Evolutionary conservation across 1,284 basidiomycete genomes (phyloP).

Genomic region (Anthracocystis walkeri): DNA sequence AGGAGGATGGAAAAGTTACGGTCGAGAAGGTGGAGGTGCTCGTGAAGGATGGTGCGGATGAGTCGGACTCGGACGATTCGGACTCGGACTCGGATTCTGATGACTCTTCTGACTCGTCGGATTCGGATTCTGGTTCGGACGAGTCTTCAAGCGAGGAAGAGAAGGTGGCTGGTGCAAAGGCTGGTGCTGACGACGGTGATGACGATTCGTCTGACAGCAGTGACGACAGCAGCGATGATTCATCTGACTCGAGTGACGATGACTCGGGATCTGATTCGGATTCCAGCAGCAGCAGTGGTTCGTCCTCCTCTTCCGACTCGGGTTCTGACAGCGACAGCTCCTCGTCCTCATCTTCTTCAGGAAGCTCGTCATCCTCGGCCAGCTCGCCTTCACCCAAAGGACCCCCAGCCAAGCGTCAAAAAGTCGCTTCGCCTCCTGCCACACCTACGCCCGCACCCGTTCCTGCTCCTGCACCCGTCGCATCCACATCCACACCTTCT

Average conservation of each 20-base stretch:
- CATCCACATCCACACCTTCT: conserved; percentile 26
- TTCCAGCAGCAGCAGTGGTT: conserved; percentile 15
- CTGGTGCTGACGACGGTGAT: conserved; percentile 15
- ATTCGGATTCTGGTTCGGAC: conserved; percentile 25
- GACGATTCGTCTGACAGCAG: conserved; percentile 18
- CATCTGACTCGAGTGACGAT: conserved; percentile 11
- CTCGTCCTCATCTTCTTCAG: conserved; percentile 8
- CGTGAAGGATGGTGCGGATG: conserved; percentile 12
- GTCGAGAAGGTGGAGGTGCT: conserved; percentile 21
- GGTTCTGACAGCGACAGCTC: conserved; percentile 15
- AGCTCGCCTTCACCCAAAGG: conserved; percentile 30
- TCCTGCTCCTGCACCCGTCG: conserved; percentile 1
- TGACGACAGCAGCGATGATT: conserved; percentile 5
- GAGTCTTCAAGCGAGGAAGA: conserved; percentile 23
- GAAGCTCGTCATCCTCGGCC: conserved; percentile 18
- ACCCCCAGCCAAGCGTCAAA: conserved; percentile 45
- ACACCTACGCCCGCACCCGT: conserved; percentile 8
- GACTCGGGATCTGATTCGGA: conserved; percentile 20
- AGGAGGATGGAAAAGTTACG: conserved; percentile 19
- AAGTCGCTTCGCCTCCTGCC: conserved; percentile 11
- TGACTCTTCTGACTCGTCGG: conserved; percentile 18
- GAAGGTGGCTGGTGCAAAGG: conserved; percentile 2
- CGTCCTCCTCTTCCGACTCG: conserved; percentile 26
- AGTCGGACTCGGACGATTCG: conserved; percentile 24
- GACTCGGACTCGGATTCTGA: conserved; percentile 22